Conservation (phyloP, 148 eudicot species). For the Fallopia convolvulus region DNA sequence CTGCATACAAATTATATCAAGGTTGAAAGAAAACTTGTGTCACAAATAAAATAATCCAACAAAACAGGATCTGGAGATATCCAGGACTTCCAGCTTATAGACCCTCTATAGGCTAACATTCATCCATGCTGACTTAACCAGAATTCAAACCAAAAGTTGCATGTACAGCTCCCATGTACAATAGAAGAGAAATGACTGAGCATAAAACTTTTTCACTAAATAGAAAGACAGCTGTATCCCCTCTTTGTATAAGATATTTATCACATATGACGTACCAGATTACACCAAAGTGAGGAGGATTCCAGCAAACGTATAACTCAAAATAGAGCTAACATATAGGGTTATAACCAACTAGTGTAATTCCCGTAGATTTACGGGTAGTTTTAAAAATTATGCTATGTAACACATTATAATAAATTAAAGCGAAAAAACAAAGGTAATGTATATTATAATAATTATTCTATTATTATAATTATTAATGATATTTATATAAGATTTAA, state of each 20-base stretch:
- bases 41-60: neutral
- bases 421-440: no score
- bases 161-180: neutral
- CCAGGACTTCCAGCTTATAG: neutral
- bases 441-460: no score
- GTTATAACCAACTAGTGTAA: no score
- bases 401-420: no score
- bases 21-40: neutral
- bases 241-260: neutral
- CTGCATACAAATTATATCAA: slow-evolving; percentile 25
- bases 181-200: neutral
- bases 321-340: neutral
- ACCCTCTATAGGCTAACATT: neutral
- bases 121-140: neutral
- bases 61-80: neutral
- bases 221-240: neutral
- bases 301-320: neutral
- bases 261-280: neutral
- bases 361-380: no score
- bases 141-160: no score
- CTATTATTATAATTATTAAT: no score
- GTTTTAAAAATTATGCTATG: no score
- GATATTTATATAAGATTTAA: no score
- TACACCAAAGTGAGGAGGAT: neutral
- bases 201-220: neutral